Conservation (phyloP, 1,284 basidiomycete species). For the Athelia sp. region DNA sequence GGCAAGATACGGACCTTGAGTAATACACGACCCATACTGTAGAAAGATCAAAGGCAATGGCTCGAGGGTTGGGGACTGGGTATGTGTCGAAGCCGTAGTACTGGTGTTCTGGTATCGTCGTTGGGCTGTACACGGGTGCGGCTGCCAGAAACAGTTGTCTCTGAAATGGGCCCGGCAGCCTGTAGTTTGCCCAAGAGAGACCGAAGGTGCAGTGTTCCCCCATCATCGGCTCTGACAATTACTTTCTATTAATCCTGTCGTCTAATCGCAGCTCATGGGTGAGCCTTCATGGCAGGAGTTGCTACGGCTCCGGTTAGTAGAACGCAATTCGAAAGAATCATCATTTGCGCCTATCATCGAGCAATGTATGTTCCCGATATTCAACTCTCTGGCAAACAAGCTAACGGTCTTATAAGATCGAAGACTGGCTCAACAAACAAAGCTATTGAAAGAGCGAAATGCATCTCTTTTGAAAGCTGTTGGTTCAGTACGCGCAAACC, state of each 20-base stretch:
- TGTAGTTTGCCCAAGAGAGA: too few relatives aligned
- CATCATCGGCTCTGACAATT: too few relatives aligned
- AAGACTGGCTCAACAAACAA: slow-evolving; percentile 84
- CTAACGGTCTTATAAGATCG: slow-evolving; percentile 54
- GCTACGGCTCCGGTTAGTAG: slow-evolving; percentile 70
- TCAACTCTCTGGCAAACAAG: background rate
- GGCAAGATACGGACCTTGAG: slow-evolving; percentile 70
- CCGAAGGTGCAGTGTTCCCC: too few relatives aligned
- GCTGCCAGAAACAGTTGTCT: too few relatives aligned
- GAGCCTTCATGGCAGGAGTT: slow-evolving; percentile 80
- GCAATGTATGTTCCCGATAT: slow-evolving; percentile 63
- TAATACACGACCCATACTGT: slow-evolving; percentile 79
- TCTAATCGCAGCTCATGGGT: slow-evolving; percentile 42
- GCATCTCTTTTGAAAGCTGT: slow-evolving; percentile 77
- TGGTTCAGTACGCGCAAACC: slow-evolving; percentile 60
- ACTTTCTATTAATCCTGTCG: too few relatives aligned
- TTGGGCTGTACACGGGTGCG: background rate
- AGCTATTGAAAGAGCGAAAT: slow-evolving; percentile 87
- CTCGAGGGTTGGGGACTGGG: slow-evolving; percentile 2
- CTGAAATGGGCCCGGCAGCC: too few relatives aligned
- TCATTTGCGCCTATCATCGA: slow-evolving; percentile 82
- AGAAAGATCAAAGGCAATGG: background rate
- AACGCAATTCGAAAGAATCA: slow-evolving; percentile 70
- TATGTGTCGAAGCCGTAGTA: too few relatives aligned
- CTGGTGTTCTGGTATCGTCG: slow-evolving; percentile 5